Base-by-base conservation (phyloP, 768 basidiomycete genomes). In the Lactifluus piperatus region DNA sequence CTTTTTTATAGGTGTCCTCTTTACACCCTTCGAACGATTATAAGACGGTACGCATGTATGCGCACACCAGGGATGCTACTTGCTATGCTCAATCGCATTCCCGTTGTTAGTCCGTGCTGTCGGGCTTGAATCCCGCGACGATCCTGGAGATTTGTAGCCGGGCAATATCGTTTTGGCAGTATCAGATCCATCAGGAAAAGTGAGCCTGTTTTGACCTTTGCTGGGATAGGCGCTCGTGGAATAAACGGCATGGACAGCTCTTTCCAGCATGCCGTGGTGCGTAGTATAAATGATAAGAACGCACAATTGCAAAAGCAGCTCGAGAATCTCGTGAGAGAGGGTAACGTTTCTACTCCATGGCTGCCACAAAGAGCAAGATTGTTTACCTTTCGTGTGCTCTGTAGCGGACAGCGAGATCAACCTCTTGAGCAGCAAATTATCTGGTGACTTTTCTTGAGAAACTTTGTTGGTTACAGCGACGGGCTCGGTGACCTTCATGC, bases 141-240 rank as follows among this genome's bases (percentile, higher is more conserved):
- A 84, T 92, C 54, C 71, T 91, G 53, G 91, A 93, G 67, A 89
- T 92, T 48, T 91, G 88, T 69, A 84, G 81, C 68, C 82, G 91
- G 87, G 88, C 91, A 4, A 80, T 92, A 57, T 88, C 90, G 4
- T 93, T 93, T 70, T 93, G 91, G 91, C 88, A 91, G 69, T 93
- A 93, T 69, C 91, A 93, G 67, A 80, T 85, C 51, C 87, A 89
- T 62, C 91, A 93, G 71, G 91, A 93, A 74, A 84, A 81, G 90
- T 88, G 56, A 57, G 72, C 65, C 24, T 5, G 7, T 29, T 41
- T 10, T 6, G 10, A 9, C 4, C 10, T 1, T 7, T 2, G 20
- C 2, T 5, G 18, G 6, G 57, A 29, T 29, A 13, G 47, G 6
- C 29, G 46, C 26, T 26, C 55, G 30, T 46, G 64, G 26, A 43